A percentile compares a stretch with the other conserved stretches of the same genome.
phyloP scores from a whole-genome alignment of 805 yeast genomes.

The Millerago galiae region DNA sequence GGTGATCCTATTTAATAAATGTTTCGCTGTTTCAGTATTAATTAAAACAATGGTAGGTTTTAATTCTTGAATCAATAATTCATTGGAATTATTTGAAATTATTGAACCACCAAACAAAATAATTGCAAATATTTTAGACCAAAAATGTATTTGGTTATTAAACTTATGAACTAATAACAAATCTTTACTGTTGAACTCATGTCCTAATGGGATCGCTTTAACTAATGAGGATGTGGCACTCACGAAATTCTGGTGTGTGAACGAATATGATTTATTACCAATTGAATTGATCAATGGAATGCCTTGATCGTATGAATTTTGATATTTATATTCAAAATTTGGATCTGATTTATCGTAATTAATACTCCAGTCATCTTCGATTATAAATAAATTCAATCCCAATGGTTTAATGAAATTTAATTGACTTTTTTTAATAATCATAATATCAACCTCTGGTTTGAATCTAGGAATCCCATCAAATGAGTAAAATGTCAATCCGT shows the following conservation, averaged over 20 bases:
- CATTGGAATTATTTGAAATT: conserved; percentile 22
- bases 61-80: conserved; percentile 9
- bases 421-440: conserved; percentile 26
- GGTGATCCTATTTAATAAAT: neutral
- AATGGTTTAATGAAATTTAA: conserved; percentile 18
- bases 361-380: conserved; percentile 17
- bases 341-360: conserved; percentile 4
- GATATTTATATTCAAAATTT: conserved; percentile 23
- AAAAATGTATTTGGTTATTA: conserved; percentile 31
- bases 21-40: conserved; percentile 2
- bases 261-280: conserved; percentile 27
- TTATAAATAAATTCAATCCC: conserved; percentile 28
- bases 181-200: conserved; percentile 30
- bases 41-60: conserved; percentile 13
- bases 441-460: conserved; percentile 24
- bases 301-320: conserved; percentile 24
- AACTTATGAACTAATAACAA: conserved; percentile 25
- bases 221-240: conserved; percentile 47
- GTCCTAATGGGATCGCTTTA: conserved; percentile 28
- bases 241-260: conserved; percentile 46
- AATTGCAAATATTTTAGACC: conserved; percentile 33
- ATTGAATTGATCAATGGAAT: conserved; percentile 30
- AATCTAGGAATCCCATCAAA: conserved; percentile 29
- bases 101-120: conserved; percentile 30
- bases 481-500: conserved; percentile 35